A percentile compares a stretch with the other conserved stretches of the same genome.
Evolutionary conservation across 2,329 filamentous ascomycete species (phyloP).

Genomic region (Stromatinia cepivora): DNA sequence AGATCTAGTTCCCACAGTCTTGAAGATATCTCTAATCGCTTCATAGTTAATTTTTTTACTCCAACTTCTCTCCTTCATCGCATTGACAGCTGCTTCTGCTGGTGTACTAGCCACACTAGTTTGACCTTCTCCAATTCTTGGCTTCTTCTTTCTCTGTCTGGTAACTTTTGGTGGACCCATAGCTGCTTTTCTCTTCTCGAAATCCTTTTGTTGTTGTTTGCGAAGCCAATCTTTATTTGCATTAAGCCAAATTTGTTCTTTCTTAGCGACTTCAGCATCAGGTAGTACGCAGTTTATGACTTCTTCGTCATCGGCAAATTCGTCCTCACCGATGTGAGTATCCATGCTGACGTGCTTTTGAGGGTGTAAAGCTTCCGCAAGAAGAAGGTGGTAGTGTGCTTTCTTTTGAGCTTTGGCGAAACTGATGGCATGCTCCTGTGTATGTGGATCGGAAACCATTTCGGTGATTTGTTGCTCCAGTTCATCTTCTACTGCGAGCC

Average conservation of each 20-base stretch:
- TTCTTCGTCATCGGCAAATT: constrained; percentile 88
- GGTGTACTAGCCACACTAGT: constrained; percentile 66
- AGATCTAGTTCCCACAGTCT: constrained; percentile 42
- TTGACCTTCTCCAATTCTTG: constrained; percentile 64
- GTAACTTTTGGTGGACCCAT: constrained; percentile 56
- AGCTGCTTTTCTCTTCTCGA: constrained; percentile 66
- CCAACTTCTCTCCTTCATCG: constrained; percentile 66
- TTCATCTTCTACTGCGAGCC: constrained; percentile 60
- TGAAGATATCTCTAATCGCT: constrained; percentile 48
- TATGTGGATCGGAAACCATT: constrained; percentile 64
- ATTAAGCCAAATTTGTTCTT: constrained; percentile 92
- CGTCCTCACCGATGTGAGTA: constrained; percentile 70
- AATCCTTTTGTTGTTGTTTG: constrained; percentile 78
- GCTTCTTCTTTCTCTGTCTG: constrained; percentile 56
- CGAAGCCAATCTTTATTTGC: constrained; percentile 94
- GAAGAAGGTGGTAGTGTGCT: constrained; percentile 54
- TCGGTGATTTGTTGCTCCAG: constrained; percentile 71
- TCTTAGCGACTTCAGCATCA: constrained; percentile 73
- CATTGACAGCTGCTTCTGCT: constrained; percentile 66
- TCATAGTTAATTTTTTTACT: constrained; percentile 77
- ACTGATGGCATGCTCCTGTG: constrained; percentile 55
- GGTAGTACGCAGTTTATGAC: constrained; percentile 77
- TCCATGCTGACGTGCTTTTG: constrained; percentile 56
- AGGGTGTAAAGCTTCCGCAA: constrained; percentile 51
- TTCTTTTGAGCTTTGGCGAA: constrained; percentile 59